Conservation (phyloP, 306 rosid species). For the Pueraria montana region DNA sequence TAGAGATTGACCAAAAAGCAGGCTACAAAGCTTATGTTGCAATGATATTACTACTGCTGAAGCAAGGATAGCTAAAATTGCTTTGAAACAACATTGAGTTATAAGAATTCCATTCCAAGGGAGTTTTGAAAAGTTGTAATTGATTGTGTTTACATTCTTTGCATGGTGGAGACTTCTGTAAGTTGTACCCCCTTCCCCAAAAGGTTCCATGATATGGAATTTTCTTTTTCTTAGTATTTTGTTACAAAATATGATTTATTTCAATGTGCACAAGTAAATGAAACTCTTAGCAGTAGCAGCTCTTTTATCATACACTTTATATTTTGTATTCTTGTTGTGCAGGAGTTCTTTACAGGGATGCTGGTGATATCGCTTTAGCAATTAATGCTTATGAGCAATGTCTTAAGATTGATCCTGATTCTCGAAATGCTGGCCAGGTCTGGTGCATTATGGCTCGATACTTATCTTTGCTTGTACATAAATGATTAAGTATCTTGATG, state of each 20-base stretch:
- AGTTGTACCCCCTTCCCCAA: background rate
- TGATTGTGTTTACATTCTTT: constrained; percentile 10
- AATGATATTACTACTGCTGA: constrained; percentile 21
- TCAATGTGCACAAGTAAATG: background rate
- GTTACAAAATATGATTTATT: constrained; percentile 19
- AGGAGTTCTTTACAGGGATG: constrained; percentile 98
- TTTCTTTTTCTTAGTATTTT: background rate
- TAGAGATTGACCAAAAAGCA: background rate
- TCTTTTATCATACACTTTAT: constrained; percentile 17
- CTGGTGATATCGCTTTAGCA: constrained; percentile 85
- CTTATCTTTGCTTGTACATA: too few species aligned
- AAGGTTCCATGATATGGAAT: background rate
- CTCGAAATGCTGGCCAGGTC: constrained; percentile 99
- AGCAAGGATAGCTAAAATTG: constrained; percentile 17
- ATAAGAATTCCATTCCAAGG: background rate
- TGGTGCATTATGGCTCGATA: constrained; percentile 32
- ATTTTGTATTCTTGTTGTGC: constrained; percentile 50
- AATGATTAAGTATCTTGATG: too few species aligned
- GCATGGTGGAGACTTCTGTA: background rate
- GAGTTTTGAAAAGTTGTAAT: background rate
- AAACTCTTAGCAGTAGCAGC: background rate
- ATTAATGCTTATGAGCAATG: constrained; percentile 95
- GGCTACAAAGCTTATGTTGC: constrained; percentile 8
- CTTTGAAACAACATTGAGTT: background rate
- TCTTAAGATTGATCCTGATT: constrained; percentile 95